Conservation (phyloP, 1,284 basidiomycete species). For the Sporisorium sorghi region DNA sequence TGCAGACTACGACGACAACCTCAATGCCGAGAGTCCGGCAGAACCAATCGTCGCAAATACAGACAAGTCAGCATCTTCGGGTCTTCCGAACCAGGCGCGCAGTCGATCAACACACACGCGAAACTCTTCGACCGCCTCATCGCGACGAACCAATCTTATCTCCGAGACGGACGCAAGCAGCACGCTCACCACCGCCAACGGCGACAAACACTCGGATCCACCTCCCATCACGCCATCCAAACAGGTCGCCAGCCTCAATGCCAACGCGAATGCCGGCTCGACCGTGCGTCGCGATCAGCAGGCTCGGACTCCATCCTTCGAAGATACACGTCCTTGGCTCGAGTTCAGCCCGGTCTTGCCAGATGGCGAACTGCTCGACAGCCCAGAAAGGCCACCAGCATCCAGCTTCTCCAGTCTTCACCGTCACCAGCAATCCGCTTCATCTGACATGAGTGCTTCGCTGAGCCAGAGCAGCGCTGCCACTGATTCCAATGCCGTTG, state of each 20-base stretch:
- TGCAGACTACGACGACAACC: neutral
- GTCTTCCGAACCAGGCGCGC: neutral
- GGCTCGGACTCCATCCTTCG: conserved; percentile 19
- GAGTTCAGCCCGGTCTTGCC: conserved; percentile 46
- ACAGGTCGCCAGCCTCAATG: neutral
- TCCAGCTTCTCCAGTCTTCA: conserved; percentile 17
- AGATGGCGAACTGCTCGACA: conserved; percentile 33
- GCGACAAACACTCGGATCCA: conserved; percentile 8
- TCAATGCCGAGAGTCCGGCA: neutral
- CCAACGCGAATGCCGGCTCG: neutral
- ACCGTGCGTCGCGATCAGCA: neutral
- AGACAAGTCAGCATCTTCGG: conserved; percentile 2
- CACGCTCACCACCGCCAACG: neutral
- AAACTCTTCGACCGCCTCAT: conserved; percentile 3
- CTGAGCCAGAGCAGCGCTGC: conserved; percentile 32
- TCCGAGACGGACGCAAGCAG: conserved; percentile 6
- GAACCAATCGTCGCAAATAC: neutral
- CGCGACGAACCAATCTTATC: conserved; percentile 6
- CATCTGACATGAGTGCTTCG: conserved; percentile 27
- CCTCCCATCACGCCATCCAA: conserved; percentile 22
- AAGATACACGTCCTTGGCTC: conserved; percentile 47
- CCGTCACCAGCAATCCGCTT: conserved; percentile 7
- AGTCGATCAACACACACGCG: neutral
- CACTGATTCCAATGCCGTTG: conserved; percentile 13
- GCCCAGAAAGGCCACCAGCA: conserved; percentile 8